These are phyloP conservation scores for Chrysoporthe deuterocubensis DNA, from an alignment of 2,329 filamentous ascomycete species.

Conservation along the genomic window DNA sequence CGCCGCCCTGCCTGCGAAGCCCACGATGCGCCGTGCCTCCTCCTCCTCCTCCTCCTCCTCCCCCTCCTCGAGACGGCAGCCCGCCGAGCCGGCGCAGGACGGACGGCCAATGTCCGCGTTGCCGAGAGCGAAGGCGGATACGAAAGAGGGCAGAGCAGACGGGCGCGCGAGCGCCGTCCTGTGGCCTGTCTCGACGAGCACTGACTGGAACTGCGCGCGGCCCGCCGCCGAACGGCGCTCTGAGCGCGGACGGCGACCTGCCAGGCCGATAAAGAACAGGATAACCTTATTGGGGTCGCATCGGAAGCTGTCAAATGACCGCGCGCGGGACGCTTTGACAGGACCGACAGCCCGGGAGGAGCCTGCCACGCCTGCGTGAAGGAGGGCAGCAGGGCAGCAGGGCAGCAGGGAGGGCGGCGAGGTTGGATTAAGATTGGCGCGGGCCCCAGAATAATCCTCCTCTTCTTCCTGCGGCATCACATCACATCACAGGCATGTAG, in stretches of 20 bases:
- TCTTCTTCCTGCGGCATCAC: too few species aligned
- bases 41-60: too few species aligned
- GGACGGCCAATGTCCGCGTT: background rate
- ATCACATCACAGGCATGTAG: too few species aligned
- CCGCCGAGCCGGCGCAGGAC: background rate
- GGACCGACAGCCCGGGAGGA: background rate
- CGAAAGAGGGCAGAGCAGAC: background rate
- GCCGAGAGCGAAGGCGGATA: background rate
- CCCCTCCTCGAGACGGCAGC: too few species aligned
- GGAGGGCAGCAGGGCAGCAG: too few species aligned
- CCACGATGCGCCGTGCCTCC: too few species aligned
- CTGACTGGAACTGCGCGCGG: too few species aligned
- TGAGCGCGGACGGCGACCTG: background rate
- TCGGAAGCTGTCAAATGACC: background rate
- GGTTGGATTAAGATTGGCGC: background rate
- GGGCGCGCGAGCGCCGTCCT: too few species aligned
- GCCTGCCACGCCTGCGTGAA: background rate
- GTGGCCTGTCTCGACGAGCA: too few species aligned
- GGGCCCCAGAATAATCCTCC: background rate
- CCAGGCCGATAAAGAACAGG: background rate
- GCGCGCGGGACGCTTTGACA: background rate
- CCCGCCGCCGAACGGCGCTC: too few species aligned
- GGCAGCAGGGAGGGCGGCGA: background rate
- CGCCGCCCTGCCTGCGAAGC: too few species aligned
- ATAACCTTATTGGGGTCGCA: constrained; percentile 4